Evolutionary conservation across 2,329 filamentous ascomycete genomes (phyloP), one percentile per base, ranked within the genome.

Genomic region (Leptosphaerulina australis): DNA sequence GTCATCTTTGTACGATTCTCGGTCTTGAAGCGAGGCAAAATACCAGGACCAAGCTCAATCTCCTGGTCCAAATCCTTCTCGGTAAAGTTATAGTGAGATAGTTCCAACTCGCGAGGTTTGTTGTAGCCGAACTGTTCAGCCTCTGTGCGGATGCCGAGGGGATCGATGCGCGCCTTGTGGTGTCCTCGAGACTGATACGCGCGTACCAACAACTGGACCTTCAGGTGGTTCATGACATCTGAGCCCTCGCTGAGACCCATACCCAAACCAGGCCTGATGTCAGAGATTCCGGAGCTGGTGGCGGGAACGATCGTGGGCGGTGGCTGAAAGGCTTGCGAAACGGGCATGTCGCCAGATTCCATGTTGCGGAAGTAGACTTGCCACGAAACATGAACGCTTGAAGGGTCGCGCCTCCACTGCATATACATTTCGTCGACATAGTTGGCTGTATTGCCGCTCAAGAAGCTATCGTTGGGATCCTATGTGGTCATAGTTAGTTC

Each of bases 341-440:
- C 91, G 72, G 93, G 93, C 91, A 99, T 97, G 70, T 94, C 90
- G 74, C 94, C 94, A 62, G 86, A 89, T 81, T 99, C 94, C 89
- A 99, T 97, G 79, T 99, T 99, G 79, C 87, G 90, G 84, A 99
- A 99, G 83, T 99, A 99, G 72, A 95, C 87, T 79, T 96, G 93
- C 94, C 94, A 99, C 74, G 94, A 99, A 67, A 96, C 83, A 77
- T 99, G 94, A 52, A 99, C 94, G 71, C 90, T 96, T 67, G 86
- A 83, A 43, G 94, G 92, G 67, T 99, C 91, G 59, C 89, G 82
- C 78, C 93, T 96, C 94, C 94, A 99, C 73, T 92, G 87, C 80
- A 97, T 81, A 78, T 99, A 99, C 94, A 99, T 99, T 81, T 97
- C 94, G 76, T 99, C 94, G 73, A 99, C 91, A 79, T 99, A 99